These are phyloP conservation scores for Centrapalus pauciflorus DNA, from an alignment of 129 eudicot genomes.

Conservation along the genomic window DNA sequence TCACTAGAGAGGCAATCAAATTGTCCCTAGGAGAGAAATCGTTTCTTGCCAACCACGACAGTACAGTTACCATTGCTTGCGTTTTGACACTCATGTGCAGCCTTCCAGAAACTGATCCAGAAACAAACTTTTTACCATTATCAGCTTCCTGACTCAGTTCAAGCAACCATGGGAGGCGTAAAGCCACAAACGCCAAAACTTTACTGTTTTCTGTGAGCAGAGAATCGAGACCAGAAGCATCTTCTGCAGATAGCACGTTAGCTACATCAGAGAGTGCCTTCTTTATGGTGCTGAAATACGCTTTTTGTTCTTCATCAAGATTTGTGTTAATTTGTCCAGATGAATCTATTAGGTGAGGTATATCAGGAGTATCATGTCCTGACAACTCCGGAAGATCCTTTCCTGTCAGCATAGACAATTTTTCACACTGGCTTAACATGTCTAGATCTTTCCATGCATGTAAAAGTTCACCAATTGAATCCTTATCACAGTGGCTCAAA, in stretches of 20 bases:
- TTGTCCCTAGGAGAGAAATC: constrained; percentile 74
- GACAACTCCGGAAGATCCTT: constrained; percentile 48
- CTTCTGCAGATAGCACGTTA: constrained; percentile 39
- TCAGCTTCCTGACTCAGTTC: constrained; percentile 46
- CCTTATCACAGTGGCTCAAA: constrained; percentile 93
- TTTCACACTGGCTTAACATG: constrained; percentile 73
- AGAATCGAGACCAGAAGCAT: constrained; percentile 47
- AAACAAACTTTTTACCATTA: constrained; percentile 32
- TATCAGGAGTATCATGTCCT: constrained; percentile 32
- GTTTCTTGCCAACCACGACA: constrained; percentile 82
- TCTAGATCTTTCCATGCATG: constrained; percentile 95
- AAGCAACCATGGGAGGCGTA: constrained; percentile 81
- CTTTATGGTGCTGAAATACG: constrained; percentile 34
- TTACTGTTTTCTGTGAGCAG: constrained; percentile 63
- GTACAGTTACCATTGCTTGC: constrained; percentile 50
- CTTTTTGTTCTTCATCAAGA: constrained; percentile 28
- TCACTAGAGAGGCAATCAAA: constrained; percentile 66
- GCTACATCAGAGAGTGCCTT: constrained; percentile 57
- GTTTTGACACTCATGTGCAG: constrained; percentile 43
- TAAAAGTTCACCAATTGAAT: constrained; percentile 83
- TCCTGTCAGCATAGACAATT: constrained; percentile 47
- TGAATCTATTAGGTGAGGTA: constrained; percentile 34
- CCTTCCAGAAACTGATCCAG: constrained; percentile 32
- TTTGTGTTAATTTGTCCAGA: constrained; percentile 39
- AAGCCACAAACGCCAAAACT: constrained; percentile 60